Percentiles rank a stretch among this genome's conserved stretches.
phyloP scores from a whole-genome alignment of 140 eudicot genomes.

The Anethum foeniculum region DNA sequence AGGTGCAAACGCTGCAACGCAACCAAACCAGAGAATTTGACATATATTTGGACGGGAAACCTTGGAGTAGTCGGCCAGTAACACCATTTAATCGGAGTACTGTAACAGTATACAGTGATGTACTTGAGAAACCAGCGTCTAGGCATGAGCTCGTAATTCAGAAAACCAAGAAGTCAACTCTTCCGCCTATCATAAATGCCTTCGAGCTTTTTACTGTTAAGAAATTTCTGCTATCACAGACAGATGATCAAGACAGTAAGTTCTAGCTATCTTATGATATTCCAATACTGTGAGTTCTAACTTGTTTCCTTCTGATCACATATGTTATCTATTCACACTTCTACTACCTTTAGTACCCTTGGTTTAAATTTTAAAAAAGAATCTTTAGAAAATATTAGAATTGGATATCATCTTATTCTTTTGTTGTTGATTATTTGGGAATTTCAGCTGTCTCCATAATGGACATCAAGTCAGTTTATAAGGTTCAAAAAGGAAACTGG shows the following conservation, averaged over 20 bases:
- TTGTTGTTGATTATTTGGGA: neutral
- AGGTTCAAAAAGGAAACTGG: conserved; percentile 29
- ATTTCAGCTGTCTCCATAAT: conserved; percentile 26
- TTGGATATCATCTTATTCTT: too few relatives aligned
- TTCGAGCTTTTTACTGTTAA: conserved; percentile 29
- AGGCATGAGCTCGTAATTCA: conserved; percentile 10
- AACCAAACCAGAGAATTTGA: conserved; percentile 30
- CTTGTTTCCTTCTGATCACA: neutral
- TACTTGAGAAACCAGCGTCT: conserved; percentile 11
- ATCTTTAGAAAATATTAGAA: neutral
- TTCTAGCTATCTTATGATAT: neutral
- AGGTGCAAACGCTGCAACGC: conserved; percentile 17
- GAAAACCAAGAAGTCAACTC: conserved; percentile 25
- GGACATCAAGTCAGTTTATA: conserved; percentile 33
- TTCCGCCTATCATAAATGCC: conserved; percentile 41
- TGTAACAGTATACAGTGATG: neutral
- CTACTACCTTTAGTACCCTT: neutral
- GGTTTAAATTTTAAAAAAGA: neutral
- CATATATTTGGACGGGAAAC: conserved; percentile 25
- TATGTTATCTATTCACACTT: neutral
- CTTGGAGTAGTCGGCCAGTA: neutral
- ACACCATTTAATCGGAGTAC: conserved; percentile 6
- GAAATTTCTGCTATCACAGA: conserved; percentile 21
- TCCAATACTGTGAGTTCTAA: neutral
- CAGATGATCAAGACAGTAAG: conserved; percentile 33